phyloP scores from a whole-genome alignment of 2,329 filamentous ascomycete genomes.

The Colletotrichum eremochloae region DNA sequence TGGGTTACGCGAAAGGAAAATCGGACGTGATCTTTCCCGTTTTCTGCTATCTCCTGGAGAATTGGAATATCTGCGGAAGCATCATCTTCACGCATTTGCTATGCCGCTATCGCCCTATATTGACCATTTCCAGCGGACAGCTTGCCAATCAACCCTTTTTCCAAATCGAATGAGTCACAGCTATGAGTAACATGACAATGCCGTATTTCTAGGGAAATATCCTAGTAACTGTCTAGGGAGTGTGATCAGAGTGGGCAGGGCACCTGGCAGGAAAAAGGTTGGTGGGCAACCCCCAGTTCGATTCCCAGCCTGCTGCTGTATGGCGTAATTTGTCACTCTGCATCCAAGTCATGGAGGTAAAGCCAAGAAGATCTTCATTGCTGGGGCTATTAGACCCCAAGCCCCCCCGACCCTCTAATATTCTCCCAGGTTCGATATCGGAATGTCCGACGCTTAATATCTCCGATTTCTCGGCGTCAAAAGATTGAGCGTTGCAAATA shows the following conservation, averaged over 20 bases:
- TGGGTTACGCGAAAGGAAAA: too few species aligned
- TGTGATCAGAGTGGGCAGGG: too few species aligned
- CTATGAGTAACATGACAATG: background rate
- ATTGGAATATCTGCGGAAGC: background rate
- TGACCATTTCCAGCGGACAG: background rate
- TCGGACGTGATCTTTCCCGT: too few species aligned
- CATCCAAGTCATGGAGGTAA: too few species aligned
- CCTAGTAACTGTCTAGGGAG: background rate
- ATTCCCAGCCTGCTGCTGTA: background rate
- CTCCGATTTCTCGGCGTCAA: slow-evolving; percentile 1
- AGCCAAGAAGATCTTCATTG: background rate
- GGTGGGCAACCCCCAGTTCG: background rate
- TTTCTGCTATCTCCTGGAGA: background rate
- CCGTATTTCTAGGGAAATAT: too few species aligned
- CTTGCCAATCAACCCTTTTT: background rate
- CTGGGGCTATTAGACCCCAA: slow-evolving; percentile 3
- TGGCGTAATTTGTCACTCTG: background rate
- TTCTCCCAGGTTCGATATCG: background rate
- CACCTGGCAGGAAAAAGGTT: background rate
- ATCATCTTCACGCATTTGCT: background rate
- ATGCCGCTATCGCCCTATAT: background rate
- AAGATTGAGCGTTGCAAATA: background rate
- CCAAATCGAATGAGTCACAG: background rate
- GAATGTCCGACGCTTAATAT: background rate
- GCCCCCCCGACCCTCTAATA: background rate